These are phyloP conservation scores for Malassezia vespertilionis DNA, from an alignment of 1,284 basidiomycete genomes.

Conservation along the genomic window DNA sequence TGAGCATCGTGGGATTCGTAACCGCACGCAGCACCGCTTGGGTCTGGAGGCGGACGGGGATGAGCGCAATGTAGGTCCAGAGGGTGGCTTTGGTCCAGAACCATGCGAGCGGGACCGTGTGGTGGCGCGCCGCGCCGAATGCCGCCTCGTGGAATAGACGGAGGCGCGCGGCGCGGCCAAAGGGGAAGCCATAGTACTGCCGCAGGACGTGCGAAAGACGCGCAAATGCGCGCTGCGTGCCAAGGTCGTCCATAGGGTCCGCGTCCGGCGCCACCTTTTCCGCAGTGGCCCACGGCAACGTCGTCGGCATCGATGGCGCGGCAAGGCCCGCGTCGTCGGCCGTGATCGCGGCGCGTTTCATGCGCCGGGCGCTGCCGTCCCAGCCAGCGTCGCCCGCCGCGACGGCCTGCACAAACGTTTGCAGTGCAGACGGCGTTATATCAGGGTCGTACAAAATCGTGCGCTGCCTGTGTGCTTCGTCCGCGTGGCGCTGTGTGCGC, in stretches of 20 bases:
- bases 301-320: constrained; percentile 22
- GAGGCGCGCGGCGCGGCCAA: constrained; percentile 23
- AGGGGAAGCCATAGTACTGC: constrained; percentile 24
- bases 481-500: constrained; percentile 8
- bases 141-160: constrained; percentile 24
- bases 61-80: constrained; percentile 17
- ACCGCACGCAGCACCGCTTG: constrained; percentile 13
- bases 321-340: constrained; percentile 7
- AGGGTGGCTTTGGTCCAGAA: constrained; percentile 29
- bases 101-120: constrained; percentile 20
- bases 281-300: constrained; percentile 26
- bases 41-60: constrained; percentile 7
- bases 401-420: background rate
- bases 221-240: constrained; percentile 16
- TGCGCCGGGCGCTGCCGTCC: background rate
- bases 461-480: constrained; percentile 7
- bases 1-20: constrained; percentile 9
- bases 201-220: constrained; percentile 18
- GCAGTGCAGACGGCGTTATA: background rate
- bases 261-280: constrained; percentile 19
- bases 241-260: background rate
- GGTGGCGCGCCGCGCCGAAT: background rate
- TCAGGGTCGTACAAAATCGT: background rate
- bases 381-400: background rate
- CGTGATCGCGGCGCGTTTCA: background rate